Conservation (phyloP, 116 monocot species). For the Posidonia oceanica region DNA sequence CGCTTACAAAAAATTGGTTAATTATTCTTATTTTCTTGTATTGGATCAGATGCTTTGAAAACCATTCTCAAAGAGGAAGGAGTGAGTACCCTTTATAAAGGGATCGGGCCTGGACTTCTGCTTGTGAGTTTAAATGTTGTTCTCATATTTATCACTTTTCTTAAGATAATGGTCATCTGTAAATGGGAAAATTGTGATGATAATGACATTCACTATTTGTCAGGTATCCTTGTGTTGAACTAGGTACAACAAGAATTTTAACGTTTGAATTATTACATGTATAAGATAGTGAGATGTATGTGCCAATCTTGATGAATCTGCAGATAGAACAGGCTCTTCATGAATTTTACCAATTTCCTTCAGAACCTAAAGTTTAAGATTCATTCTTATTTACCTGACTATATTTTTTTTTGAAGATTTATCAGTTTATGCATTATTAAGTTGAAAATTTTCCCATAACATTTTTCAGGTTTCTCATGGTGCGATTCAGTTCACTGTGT, state of each 20-base stretch:
- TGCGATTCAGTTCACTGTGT: constrained; percentile 90
- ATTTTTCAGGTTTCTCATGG: constrained; percentile 83
- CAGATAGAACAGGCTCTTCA: no score
- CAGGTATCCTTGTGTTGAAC: no score
- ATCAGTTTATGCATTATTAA: neutral
- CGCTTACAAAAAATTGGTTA: neutral
- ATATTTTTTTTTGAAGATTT: neutral
- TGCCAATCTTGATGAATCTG: no score
- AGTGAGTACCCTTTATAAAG: constrained; percentile 68
- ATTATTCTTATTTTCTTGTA: neutral
- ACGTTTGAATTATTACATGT: no score
- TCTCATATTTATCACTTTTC: neutral
- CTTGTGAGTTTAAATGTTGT: constrained; percentile 44
- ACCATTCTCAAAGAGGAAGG: constrained; percentile 93
- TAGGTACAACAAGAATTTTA: no score
- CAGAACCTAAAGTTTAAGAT: no score
- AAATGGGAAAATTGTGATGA: neutral
- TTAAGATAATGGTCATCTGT: neutral
- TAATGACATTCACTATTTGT: neutral
- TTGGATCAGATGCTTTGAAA: constrained; percentile 72
- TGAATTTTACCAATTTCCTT: no score
- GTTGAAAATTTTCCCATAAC: neutral
- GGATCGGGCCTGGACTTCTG: constrained; percentile 76
- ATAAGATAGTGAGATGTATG: no score
- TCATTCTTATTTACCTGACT: no score